Evolutionary conservation across 371 early-diverging fungal species (phyloP).

Genomic region (Mortierella sp.): DNA sequence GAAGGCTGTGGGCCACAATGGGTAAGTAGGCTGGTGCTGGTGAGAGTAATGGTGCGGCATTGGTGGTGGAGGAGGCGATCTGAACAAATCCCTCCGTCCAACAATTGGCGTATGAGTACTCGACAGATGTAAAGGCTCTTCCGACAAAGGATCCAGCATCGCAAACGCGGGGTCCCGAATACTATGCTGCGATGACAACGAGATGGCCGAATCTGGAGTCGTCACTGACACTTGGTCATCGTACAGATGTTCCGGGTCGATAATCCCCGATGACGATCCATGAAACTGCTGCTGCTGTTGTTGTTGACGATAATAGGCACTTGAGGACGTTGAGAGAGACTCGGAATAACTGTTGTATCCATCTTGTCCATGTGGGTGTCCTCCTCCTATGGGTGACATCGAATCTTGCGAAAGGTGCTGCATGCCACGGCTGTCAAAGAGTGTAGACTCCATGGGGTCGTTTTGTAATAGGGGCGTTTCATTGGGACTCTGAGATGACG

Average conservation of each 20-base stretch:
- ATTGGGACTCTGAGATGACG: constrained; percentile 29
- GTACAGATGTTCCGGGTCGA: background rate
- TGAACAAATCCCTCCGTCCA: constrained; percentile 3
- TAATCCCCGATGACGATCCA: background rate
- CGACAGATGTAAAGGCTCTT: background rate
- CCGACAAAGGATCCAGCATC: constrained; percentile 8
- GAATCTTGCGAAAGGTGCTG: background rate
- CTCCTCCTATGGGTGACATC: background rate
- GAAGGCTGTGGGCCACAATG: constrained; percentile 31
- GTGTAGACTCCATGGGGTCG: background rate
- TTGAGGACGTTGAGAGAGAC: background rate
- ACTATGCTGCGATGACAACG: constrained; percentile 24
- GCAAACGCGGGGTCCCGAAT: background rate
- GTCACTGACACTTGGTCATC: constrained; percentile 23
- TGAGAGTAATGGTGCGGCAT: background rate
- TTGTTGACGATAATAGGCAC: background rate
- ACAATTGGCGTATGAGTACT: background rate
- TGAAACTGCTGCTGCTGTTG: constrained; percentile 2
- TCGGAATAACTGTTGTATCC: background rate
- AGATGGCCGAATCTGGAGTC: constrained; percentile 41
- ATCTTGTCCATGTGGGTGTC: constrained; percentile 2
- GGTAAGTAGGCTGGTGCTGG: background rate
- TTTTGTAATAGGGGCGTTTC: constrained; percentile 19
- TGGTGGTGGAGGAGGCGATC: background rate
- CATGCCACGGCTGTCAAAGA: background rate